Conservation (phyloP, 257 asterid species). For the Fraxinus pennsylvanica region DNA sequence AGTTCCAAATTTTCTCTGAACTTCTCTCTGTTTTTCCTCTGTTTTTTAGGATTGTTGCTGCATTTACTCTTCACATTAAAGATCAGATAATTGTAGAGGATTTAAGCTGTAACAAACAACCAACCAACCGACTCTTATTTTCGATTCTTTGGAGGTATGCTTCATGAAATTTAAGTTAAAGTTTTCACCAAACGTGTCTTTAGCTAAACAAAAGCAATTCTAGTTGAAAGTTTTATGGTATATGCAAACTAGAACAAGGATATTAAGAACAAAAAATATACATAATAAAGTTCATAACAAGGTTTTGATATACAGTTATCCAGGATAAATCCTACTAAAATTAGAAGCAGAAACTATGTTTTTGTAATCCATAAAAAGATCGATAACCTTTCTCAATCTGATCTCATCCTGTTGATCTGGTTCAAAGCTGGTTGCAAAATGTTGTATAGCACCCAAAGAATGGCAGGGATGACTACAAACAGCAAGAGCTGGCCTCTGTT, state of each 20-base stretch:
- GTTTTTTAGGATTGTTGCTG: no score
- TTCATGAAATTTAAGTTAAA: not conserved
- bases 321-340: not conserved
- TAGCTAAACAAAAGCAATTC: not conserved
- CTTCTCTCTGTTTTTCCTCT: no score
- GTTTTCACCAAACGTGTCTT: not conserved
- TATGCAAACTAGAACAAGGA: not conserved
- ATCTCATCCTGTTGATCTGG: constrained; percentile 58
- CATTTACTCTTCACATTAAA: no score
- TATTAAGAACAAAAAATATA: not conserved
- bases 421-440: constrained; percentile 58
- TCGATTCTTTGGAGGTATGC: no score
- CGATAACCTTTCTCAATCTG: constrained; percentile 19
- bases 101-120: no score
- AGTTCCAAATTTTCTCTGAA: no score
- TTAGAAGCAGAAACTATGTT: constrained; percentile 16
- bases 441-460: constrained; percentile 52
- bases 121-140: no score
- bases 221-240: not conserved
- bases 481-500: constrained; percentile 49
- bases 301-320: constrained; percentile 25
- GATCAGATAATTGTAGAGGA: no score
- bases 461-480: constrained; percentile 49
- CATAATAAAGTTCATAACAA: not conserved
- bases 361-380: constrained; percentile 22